A percentile compares a stretch with the other conserved stretches of the same genome.
phyloP scores from a whole-genome alignment of 2,329 filamentous ascomycete species.

The Cercospora sesami region DNA sequence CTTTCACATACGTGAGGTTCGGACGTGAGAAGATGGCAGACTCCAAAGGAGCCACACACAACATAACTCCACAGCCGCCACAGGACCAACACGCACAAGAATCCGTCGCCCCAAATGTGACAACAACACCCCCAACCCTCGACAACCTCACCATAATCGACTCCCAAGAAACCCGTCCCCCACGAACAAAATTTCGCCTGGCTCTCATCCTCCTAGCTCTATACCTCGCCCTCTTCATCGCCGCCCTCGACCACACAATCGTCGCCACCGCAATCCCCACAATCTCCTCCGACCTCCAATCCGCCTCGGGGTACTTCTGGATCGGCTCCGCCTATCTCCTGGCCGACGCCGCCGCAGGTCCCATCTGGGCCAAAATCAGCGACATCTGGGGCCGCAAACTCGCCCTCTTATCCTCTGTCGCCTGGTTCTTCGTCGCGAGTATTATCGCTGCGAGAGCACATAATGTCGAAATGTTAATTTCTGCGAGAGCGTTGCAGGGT shows the following conservation, averaged over 20 bases:
- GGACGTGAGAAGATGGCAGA: not conserved
- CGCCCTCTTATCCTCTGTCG: slow-evolving; percentile 52
- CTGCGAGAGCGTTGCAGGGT: slow-evolving; percentile 56
- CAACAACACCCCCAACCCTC: not conserved
- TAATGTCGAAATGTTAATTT: slow-evolving; percentile 55
- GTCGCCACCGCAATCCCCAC: slow-evolving; percentile 66
- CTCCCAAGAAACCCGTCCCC: slow-evolving; percentile 2
- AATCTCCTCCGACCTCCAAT: slow-evolving; percentile 64
- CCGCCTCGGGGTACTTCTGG: slow-evolving; percentile 75
- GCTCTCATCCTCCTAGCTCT: slow-evolving; percentile 25
- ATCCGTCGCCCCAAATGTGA: not conserved
- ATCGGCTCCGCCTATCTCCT: slow-evolving; percentile 73
- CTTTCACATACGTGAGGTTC: not conserved
- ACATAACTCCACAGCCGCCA: not conserved
- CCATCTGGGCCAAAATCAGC: slow-evolving; percentile 67
- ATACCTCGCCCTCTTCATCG: slow-evolving; percentile 41
- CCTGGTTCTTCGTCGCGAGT: slow-evolving; percentile 52
- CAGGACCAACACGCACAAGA: not conserved
- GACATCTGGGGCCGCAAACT: slow-evolving; percentile 61
- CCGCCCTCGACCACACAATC: slow-evolving; percentile 55
- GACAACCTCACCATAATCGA: not conserved
- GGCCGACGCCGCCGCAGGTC: slow-evolving; percentile 64
- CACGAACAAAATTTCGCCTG: slow-evolving; percentile 34
- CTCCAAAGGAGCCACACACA: not conserved
- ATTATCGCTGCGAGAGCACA: slow-evolving; percentile 52